Base-by-base conservation (phyloP, 257 asterid species). In the Solanum megistacrolobum region DNA sequence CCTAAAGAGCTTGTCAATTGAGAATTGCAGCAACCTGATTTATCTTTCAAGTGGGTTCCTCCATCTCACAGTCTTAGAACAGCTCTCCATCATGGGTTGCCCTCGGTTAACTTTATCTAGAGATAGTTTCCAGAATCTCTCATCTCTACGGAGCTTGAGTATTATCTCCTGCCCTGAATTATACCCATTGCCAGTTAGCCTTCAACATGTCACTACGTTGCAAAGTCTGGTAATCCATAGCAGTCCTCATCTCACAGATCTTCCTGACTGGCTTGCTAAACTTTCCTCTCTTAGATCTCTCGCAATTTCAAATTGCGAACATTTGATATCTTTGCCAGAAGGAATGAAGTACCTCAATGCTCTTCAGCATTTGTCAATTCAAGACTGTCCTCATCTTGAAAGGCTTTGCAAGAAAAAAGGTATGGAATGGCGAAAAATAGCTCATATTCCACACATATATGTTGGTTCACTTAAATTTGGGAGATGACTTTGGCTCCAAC, bases 331-430 rank as follows among this genome's bases (percentile, higher is more conserved):
- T 6, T 88, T 90, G 55, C 91, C 90, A 10, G 90, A 83, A 88
- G 88, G 86, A 78, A 65, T 88, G 76, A 75, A 88, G 74, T 39
- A 55, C 74, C 83, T 89, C 86, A 69, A 58, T 12, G 43, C 35
- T 18, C 88, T 90, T 86, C 90, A 90, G 72, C 89, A 88, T 86
- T 29, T 90, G 35, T 90, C 87, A 32, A 88, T 90, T 73, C 91
- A 90, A 90, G 91, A 88, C 76, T 88, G 90, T 55, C 86, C 89
- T 79, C 88, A 38, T 46, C 87, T 90, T 85, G 84, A 88, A 88
- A 23, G 75, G 39, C 88, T 88, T 29, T 89, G 89, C 62, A 83
- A n/a, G 43, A 86, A 84, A 21, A 74, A 55, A 88, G 91, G 91
- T 46, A 68, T 25, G 68, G 89, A 85, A 68, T 89, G 91, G 91